Evolutionary conservation across 1,284 basidiomycete genomes (phyloP), one percentile per base, ranked within the genome.

Genomic region (Fomitiporia mediterranea): DNA sequence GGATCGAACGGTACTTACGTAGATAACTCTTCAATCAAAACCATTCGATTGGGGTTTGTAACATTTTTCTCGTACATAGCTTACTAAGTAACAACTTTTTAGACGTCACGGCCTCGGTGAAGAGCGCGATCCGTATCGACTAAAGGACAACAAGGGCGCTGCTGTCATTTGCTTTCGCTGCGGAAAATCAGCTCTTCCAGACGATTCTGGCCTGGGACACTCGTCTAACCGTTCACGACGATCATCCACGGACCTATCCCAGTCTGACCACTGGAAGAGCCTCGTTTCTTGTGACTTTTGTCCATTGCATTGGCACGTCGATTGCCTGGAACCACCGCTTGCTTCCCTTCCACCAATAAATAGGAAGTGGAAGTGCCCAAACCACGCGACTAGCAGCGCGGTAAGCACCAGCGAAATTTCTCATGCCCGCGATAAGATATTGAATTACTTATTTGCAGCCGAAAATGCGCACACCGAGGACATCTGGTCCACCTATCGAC

Each of bases 291-390:
- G 96, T 71, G 97, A 99, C 73, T 94, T 95, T 68, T 99, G 97
- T 72, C 79, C 81, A 57, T 79, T 96, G 55, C 91, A 96, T 70
- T 99, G 96, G 92, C 96, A 99, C 69, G 80, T 98, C 55, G 96
- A 99, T 69, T 99, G 96, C 67, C 76, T 99, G 32, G 86, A 91
- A 64, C 97, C 96, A 17, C 96, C 97, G 2, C 74, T 98, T 63
- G 77, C 87, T 19, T 79, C 79, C 44, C 87, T 98, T 82, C 97
- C 97, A 2, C 81, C 87, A 25, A 83, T 89, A 56, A 84, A 83
- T 61, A 87, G 87, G 73, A 97, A 95, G 71, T 99, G 97, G 96
- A 98, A 96, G 92, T 99, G 96, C 72, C 97, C 97, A 1, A 93
- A 94, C 65, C 96, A 99, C 68, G 85, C 86, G 27, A 91, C 96